Evolutionary conservation across 2,329 filamentous ascomycete species (phyloP).

Genomic region (Fusarium sp.): DNA sequence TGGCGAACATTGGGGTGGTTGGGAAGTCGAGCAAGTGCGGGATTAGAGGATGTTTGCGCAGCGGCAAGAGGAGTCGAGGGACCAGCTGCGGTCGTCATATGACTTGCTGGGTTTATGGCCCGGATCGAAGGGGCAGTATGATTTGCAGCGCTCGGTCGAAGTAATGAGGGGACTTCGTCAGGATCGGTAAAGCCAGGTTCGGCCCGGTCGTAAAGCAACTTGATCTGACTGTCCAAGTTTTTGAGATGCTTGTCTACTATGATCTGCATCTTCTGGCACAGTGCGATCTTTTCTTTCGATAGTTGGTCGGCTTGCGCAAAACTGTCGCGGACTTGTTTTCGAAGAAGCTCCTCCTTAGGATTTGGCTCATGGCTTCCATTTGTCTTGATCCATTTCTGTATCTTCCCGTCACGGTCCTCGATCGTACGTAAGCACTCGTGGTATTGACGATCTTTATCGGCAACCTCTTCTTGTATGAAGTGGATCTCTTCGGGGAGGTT

Average conservation of each 20-base stretch:
- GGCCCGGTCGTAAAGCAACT: constrained; percentile 69
- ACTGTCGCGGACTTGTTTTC: constrained; percentile 73
- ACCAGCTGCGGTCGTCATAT: constrained; percentile 42
- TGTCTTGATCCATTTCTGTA: constrained; percentile 84
- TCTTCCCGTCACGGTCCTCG: constrained; percentile 76
- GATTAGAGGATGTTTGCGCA: constrained; percentile 52
- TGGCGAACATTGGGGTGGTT: constrained; percentile 61
- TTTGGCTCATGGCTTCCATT: constrained; percentile 80
- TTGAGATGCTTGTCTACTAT: constrained; percentile 72
- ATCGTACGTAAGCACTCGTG: constrained; percentile 76
- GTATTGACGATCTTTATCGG: constrained; percentile 81
- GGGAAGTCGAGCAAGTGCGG: constrained; percentile 57
- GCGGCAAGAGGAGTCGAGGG: constrained; percentile 45
- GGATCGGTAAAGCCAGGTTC: constrained; percentile 72
- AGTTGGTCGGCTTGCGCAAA: constrained; percentile 76
- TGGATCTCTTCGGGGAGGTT: constrained; percentile 86
- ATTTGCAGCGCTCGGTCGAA: constrained; percentile 69
- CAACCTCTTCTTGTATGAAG: constrained; percentile 85
- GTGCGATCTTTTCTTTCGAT: constrained; percentile 78
- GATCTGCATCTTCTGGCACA: constrained; percentile 72
- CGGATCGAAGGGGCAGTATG: constrained; percentile 56
- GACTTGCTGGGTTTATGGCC: constrained; percentile 58
- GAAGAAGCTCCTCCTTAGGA: constrained; percentile 78
- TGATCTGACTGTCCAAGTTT: constrained; percentile 72
- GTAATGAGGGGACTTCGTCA: constrained; percentile 71